A percentile compares a stretch with the other conserved stretches of the same genome.
phyloP scores from a whole-genome alignment of 306 rosid species.

The Astragalus membranaceus region DNA sequence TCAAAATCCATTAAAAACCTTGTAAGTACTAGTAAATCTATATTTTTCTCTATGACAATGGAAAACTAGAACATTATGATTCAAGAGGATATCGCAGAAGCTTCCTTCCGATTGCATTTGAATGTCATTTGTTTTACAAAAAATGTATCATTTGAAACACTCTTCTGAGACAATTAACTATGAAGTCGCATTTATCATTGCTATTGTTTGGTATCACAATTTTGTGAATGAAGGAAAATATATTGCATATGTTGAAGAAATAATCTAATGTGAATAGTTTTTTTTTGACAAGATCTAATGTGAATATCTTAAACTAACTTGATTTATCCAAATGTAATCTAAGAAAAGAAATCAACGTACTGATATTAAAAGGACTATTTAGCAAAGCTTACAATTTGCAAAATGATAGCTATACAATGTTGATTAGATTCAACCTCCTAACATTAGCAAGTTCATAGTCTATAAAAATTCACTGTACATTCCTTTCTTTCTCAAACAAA shows the following conservation, averaged over 20 bases:
- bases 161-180: neutral
- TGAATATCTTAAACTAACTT: neutral
- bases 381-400: slow-evolving; percentile 7
- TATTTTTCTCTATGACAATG: too few species aligned
- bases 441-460: slow-evolving; percentile 4
- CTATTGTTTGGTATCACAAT: neutral
- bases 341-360: neutral
- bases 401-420: slow-evolving; percentile 21
- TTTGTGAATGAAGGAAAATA: neutral
- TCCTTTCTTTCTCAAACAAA: slow-evolving; percentile 18
- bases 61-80: too few species aligned
- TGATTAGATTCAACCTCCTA: neutral
- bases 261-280: neutral
- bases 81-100: too few species aligned
- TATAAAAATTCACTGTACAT: slow-evolving; percentile 20
- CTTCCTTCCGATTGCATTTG: too few species aligned
- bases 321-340: neutral
- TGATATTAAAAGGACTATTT: neutral
- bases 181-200: too few species aligned
- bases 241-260: neutral
- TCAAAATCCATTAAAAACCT: too few species aligned
- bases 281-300: too few species aligned
- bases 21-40: too few species aligned
- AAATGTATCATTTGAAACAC: neutral
- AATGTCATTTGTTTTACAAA: neutral